A percentile compares a stretch with the other conserved stretches of the same genome.
phyloP scores from a whole-genome alignment of 768 basidiomycete species.

The Rhodosporidiobolus odoratus region DNA sequence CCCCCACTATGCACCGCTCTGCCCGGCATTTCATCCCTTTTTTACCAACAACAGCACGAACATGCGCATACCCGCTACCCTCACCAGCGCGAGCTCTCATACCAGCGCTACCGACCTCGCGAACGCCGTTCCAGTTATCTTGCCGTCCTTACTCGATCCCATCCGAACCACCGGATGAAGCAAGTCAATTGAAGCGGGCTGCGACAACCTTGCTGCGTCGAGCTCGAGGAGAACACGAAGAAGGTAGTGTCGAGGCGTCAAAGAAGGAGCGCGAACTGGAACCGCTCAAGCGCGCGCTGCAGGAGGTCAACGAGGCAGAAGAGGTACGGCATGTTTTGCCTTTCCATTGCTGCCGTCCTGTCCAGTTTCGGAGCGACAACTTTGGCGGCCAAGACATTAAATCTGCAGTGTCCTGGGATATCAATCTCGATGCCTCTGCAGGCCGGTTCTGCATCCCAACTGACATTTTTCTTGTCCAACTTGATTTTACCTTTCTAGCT shows the following conservation, averaged over 20 bases:
- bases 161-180: neutral
- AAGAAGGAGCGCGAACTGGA: constrained; percentile 14
- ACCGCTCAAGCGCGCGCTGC: neutral
- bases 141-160: too few species aligned
- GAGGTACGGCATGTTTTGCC: constrained; percentile 4
- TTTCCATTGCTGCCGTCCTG: neutral
- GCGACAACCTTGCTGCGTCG: neutral
- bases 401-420: neutral
- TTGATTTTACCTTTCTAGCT: constrained; percentile 2
- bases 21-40: neutral
- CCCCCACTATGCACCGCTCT: neutral
- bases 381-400: too few species aligned
- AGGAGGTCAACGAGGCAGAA: constrained; percentile 8
- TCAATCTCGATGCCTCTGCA: too few species aligned
- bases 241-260: neutral
- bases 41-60: neutral
- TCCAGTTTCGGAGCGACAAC: neutral
- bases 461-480: too few species aligned
- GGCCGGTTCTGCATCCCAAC: too few species aligned
- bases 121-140: too few species aligned
- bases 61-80: neutral
- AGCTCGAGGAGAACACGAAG: neutral
- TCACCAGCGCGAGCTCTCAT: neutral
- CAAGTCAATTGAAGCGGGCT: neutral
- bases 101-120: too few species aligned